Base-by-base conservation (phyloP, 768 basidiomycete genomes). In the Collybia sordida region DNA sequence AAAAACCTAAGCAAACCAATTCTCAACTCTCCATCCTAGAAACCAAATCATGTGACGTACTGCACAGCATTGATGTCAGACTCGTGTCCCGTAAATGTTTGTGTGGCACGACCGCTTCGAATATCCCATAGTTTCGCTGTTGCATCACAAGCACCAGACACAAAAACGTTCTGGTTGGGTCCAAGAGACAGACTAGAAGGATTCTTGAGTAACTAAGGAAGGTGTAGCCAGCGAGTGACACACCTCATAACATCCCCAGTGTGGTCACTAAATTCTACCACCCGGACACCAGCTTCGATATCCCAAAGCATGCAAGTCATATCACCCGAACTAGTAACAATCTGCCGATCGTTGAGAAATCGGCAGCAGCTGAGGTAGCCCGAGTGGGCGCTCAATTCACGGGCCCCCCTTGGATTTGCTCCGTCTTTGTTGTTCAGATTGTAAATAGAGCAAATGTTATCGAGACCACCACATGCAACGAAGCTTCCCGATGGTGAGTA, bases 301-400 rank as follows among this genome's bases (percentile, higher is more conserved):
- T 99, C 96, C 96, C 97, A 99, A 23, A 98, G 80, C 95, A 99
- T 98, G 69, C 96, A 99, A 25, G 96, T 97, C 96, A 99, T 99
- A 67, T 99, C 96, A 47, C 96, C 96, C 27, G 95, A 98, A 60
- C 85, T 88, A 28, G 96, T 99, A 55, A 99, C 89, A 62, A 99
- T 99, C 78, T 99, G 96, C 45, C 96, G 82, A 72, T 99, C 96
- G 62, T 93, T 98, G 76, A 99, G 86, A 75, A 99, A 99, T 37
- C 96, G 85, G 74, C 96, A 99, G 77, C 96, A 99, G 62, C 86
- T 90, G 59, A 99, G 88, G 68, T 99, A 99, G 23, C 96, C 96
- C 14, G 95, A 94, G 71, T 99, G 96, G 25, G 96, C 96, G 77
- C 89, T 92, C 51, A 99, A 71, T 76, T 99, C 96, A 44, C 94